Conservation (phyloP, 2,329 filamentous ascomycete species). For the Gliomastix tumulicola region DNA sequence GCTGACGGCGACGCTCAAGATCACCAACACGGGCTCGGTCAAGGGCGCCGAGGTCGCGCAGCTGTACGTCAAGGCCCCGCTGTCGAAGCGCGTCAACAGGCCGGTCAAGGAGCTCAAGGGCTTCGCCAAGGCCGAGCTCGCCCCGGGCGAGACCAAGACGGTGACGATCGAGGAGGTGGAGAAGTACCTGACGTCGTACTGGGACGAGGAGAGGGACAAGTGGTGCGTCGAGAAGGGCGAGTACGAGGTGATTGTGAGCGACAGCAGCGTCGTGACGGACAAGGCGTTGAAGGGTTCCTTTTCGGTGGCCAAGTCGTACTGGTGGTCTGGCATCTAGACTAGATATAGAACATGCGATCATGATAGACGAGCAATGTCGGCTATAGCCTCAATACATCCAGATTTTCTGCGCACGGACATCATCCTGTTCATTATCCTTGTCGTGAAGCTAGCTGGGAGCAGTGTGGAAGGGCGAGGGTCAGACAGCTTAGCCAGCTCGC, state of each 20-base stretch:
- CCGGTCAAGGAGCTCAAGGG: conserved; percentile 59
- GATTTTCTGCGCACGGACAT: too few species aligned
- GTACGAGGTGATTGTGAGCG: conserved; percentile 55
- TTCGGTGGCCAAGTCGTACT: conserved; percentile 52
- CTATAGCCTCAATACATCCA: too few species aligned
- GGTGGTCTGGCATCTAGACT: conserved; percentile 57
- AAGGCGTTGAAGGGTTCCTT: conserved; percentile 46
- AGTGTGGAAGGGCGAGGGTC: too few species aligned
- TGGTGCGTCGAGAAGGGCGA: conserved; percentile 62
- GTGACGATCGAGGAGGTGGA: conserved; percentile 50
- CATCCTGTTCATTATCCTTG: too few species aligned
- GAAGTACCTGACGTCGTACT: conserved; percentile 59
- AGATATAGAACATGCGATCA: too few species aligned
- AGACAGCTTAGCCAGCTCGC: too few species aligned
- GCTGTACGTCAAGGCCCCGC: conserved; percentile 42
- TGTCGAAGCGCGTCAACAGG: conserved; percentile 46
- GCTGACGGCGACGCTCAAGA: conserved; percentile 37
- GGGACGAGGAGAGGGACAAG: conserved; percentile 58
- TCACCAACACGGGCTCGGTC: conserved; percentile 55
- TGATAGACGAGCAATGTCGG: too few species aligned
- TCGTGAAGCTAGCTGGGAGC: too few species aligned
- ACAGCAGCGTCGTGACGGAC: conserved; percentile 43
- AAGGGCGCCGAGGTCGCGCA: conserved; percentile 50
- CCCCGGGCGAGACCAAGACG: conserved; percentile 49
- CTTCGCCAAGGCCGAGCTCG: conserved; percentile 57